Conservation (phyloP, 331 rosid species). For the Acacia pycnantha region DNA sequence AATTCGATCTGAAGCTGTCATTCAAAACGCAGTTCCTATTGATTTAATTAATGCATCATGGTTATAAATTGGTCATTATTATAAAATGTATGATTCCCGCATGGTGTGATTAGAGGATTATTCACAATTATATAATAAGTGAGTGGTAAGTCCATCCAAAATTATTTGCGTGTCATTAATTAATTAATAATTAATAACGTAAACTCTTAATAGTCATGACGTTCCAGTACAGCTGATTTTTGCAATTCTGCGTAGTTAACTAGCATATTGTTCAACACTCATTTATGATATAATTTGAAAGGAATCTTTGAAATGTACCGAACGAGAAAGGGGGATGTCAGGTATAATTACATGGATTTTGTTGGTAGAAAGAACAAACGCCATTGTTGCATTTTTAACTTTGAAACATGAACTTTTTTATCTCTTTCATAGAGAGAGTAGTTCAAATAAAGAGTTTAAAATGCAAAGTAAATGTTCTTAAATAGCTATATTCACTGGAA, state of each 20-base stretch:
- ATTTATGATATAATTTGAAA: constrained; percentile 24
- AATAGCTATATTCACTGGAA: background rate
- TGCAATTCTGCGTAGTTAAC: constrained; percentile 15
- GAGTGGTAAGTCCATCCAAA: background rate
- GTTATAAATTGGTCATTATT: background rate
- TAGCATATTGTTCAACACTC: constrained; percentile 14
- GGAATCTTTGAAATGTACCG: background rate
- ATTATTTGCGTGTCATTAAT: background rate
- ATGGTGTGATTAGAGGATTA: background rate
- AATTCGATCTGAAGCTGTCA: background rate
- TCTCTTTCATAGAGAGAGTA: background rate
- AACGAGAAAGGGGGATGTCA: constrained; percentile 40
- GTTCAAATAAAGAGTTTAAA: background rate
- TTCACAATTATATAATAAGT: background rate
- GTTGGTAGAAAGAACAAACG: background rate
- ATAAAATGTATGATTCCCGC: background rate
- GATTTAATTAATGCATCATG: background rate
- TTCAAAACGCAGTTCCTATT: background rate
- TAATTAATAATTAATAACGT: background rate
- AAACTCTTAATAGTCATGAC: background rate
- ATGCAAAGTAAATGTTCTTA: background rate
- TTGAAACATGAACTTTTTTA: background rate
- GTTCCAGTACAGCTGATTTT: background rate
- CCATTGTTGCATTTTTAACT: background rate
- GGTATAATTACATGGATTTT: background rate